These are phyloP conservation scores for grape (Vitis vinifera) DNA, from an alignment of 164 flowering plant species.

Conservation along the genomic window ASM3070453v1 NC_081817.1:7772001-7772500, in stretches of 20 bases:
- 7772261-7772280: background rate
- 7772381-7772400: conserved; percentile 62
- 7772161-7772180: background rate
- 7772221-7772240: background rate
- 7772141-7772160: background rate
- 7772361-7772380: conserved; percentile 49
- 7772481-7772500: background rate
- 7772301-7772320: background rate
- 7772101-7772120: background rate
- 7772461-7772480: background rate
- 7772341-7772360: background rate
- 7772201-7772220: background rate
- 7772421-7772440: conserved; percentile 65
- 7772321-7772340: background rate
- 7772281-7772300: background rate
- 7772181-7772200: background rate
- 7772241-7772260: background rate
- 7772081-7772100: background rate
- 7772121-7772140: background rate
- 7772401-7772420: conserved; percentile 71
- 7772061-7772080: background rate
- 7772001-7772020: background rate
- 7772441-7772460: conserved; percentile 29
- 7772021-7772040: background rate
- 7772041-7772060: background rate